phyloP scores from a whole-genome alignment of 2,329 filamentous ascomycete species.

The Xylariaceae sp. region DNA sequence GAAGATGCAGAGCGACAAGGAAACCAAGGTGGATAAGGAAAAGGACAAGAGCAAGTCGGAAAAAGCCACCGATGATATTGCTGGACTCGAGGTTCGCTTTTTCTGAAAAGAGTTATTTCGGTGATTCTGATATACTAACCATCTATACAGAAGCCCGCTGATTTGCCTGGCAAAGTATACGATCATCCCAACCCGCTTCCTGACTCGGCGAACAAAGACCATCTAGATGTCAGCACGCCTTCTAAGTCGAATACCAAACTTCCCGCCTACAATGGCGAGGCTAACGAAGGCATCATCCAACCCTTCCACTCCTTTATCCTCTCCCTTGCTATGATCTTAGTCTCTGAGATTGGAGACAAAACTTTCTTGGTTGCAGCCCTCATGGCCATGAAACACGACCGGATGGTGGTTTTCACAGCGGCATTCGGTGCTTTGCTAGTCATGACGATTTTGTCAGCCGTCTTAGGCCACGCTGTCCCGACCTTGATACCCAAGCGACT shows the following conservation, averaged over 20 bases:
- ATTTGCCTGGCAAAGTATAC: conserved; percentile 79
- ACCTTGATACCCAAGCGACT: conserved; percentile 88
- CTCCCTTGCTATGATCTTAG: conserved; percentile 95
- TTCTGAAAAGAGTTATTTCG: not conserved
- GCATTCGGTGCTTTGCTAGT: conserved; percentile 89
- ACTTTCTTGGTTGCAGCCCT: conserved; percentile 96
- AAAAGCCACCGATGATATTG: conserved; percentile 48
- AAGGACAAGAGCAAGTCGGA: conserved; percentile 54
- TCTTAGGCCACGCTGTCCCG: conserved; percentile 91
- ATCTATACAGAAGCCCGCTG: conserved; percentile 72
- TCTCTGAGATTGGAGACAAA: conserved; percentile 98
- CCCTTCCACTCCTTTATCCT: conserved; percentile 89
- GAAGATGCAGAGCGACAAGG: conserved; percentile 59
- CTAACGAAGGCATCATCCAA: conserved; percentile 69
- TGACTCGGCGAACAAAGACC: conserved; percentile 68
- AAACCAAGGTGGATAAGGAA: conserved; percentile 47
- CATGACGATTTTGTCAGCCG: conserved; percentile 94
- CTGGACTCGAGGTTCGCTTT: conserved; percentile 63
- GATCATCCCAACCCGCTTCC: conserved; percentile 76
- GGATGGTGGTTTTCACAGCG: conserved; percentile 90
- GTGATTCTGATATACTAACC: conserved; percentile 30
- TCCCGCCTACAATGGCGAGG: conserved; percentile 47
- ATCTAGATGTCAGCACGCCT: conserved; percentile 61
- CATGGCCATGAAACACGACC: conserved; percentile 99
- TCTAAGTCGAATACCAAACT: conserved; percentile 42